Evolutionary conservation across 2,329 filamentous ascomycete species (phyloP).

Genomic region (Talaromyces verruculosus): DNA sequence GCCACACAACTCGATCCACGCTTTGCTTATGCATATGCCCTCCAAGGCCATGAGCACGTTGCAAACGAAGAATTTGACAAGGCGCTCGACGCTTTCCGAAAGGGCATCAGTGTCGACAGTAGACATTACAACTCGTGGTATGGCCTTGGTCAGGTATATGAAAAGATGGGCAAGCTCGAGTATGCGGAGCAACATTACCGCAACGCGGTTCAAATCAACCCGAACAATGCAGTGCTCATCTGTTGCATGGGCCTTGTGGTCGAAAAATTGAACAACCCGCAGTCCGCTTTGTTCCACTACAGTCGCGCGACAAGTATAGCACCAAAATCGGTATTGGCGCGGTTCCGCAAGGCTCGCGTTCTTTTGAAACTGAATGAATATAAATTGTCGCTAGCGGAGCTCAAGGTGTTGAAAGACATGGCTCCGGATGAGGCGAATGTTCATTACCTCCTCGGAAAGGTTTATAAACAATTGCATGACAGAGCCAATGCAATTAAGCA

Average conservation of each 20-base stretch:
- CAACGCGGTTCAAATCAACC: conserved; percentile 84
- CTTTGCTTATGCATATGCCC: conserved; percentile 92
- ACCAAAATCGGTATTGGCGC: conserved; percentile 75
- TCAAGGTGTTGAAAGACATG: conserved; percentile 84
- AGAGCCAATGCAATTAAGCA: conserved; percentile 80
- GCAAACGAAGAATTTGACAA: conserved; percentile 97
- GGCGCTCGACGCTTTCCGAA: conserved; percentile 80
- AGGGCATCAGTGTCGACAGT: conserved; percentile 79
- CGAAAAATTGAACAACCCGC: conserved; percentile 82
- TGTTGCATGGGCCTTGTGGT: conserved; percentile 89
- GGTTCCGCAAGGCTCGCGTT: conserved; percentile 89
- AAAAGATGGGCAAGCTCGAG: conserved; percentile 86
- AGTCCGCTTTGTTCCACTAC: conserved; percentile 77
- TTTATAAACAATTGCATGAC: conserved; percentile 60
- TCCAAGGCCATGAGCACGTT: conserved; percentile 94
- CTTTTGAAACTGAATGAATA: conserved; percentile 72
- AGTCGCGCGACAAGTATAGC: conserved; percentile 78
- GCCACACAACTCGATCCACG: conserved; percentile 86
- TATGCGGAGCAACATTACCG: conserved; percentile 90
- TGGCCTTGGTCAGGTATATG: conserved; percentile 76
- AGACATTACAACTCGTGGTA: conserved; percentile 99
- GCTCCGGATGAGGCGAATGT: conserved; percentile 95
- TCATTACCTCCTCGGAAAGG: conserved; percentile 80
- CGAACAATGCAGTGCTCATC: conserved; percentile 86
- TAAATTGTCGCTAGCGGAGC: conserved; percentile 72